Evolutionary conservation across 163 green algal genomes (phyloP).

Genomic region (Smithsoniella earleae): DNA sequence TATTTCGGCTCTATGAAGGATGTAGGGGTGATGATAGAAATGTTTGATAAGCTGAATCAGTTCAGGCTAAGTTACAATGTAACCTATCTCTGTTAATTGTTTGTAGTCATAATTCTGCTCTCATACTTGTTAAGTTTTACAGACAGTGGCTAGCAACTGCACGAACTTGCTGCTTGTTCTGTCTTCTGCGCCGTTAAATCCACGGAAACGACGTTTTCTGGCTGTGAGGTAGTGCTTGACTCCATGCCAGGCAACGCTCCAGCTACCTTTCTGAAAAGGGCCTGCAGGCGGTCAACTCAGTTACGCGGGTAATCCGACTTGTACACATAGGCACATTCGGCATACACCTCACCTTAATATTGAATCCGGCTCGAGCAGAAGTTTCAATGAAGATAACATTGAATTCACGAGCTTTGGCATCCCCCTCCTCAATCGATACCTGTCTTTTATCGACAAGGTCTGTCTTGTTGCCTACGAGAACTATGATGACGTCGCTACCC

Average conservation of each 20-base stretch:
- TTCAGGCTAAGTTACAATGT: not conserved
- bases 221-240: not conserved
- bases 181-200: slow-evolving; percentile 17
- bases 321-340: not conserved
- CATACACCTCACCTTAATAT: slow-evolving; percentile 78
- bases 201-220: slow-evolving; percentile 28
- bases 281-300: slow-evolving; percentile 4
- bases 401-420: slow-evolving; percentile 86
- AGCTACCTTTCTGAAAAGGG: slow-evolving; percentile 28
- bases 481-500: slow-evolving; percentile 95
- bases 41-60: too few species aligned
- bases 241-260: slow-evolving; percentile 23
- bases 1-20: not conserved
- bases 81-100: not conserved
- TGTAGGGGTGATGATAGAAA: not conserved
- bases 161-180: not conserved
- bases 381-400: slow-evolving; percentile 99
- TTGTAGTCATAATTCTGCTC: not conserved
- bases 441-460: slow-evolving; percentile 94
- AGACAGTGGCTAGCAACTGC: not conserved
- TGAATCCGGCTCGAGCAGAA: slow-evolving; percentile 93
- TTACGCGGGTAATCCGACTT: not conserved
- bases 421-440: slow-evolving; percentile 96
- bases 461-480: slow-evolving; percentile 99
- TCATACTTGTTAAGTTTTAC: not conserved